Evolutionary conservation across 768 basidiomycete genomes (phyloP), one percentile per base, ranked within the genome.

Genomic region (Mycena galopus): DNA sequence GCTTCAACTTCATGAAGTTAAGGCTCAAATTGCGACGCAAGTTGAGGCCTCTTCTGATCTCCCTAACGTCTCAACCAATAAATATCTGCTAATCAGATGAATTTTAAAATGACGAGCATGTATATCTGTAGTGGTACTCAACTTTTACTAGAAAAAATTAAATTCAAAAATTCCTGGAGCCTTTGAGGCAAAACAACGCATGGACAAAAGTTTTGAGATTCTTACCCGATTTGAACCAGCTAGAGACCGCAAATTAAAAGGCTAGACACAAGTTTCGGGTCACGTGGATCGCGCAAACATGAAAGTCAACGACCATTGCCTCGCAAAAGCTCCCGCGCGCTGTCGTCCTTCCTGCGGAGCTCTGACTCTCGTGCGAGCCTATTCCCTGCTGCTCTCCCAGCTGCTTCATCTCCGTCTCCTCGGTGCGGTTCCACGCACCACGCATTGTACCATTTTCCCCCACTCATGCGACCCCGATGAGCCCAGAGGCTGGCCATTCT

Each of bases 351-450:
- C 50, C 37, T 25, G 42, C 56, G 44, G 68, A 44, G 53, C 32
- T 57, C 50, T 56, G 19, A 17, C 33, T 65, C 69, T 56, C 69
- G 69, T 65, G 56, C 55, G 56, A 70, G 69, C 69, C 47, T 65
- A 70, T 65, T 42, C 33, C n/a, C n/a, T 35, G 1, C 56, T 57
- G 21, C n/a, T 5, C 47, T 2, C 44, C n/a, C n/a, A n/a, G n/a
- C n/a, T 37, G 14, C 19, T 70, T 65, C 69, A 65, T 70, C 62
- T 70, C 69, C 69, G 69, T 57, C 30, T 30, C 62, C 53, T 64
- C 69, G 35, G 50, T 59, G 33, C n/a, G 69, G 69, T 32, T 64
- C 63, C 69, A 70, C 32, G 62, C 62, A 25, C 8, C 53, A 56
- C 50, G n/a, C n/a, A n/a, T n/a, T n/a, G n/a, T n/a, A 61, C 30